These are phyloP conservation scores for Calamus simplicifolius DNA, from an alignment of 176 grass and related monocot genomes.

Conservation along the genomic window DNA sequence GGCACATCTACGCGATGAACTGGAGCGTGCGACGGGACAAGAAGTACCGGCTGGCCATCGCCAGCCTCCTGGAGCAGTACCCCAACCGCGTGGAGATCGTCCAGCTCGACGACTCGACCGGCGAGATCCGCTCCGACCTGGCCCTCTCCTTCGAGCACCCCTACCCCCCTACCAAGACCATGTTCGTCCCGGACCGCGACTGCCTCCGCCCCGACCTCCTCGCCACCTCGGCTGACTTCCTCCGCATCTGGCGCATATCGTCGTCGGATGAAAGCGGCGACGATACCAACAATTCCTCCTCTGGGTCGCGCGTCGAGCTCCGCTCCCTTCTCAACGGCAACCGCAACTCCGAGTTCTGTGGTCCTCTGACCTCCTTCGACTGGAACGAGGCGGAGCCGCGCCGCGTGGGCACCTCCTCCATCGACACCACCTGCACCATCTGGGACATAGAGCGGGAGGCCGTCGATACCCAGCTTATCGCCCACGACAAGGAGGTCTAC, in stretches of 20 bases:
- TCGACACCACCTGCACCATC: conserved; percentile 94
- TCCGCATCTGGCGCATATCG: conserved; percentile 90
- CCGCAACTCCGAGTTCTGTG: conserved; percentile 93
- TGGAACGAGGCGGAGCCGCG: conserved; percentile 97
- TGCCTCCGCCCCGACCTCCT: conserved; percentile 84
- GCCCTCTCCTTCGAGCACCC: conserved; percentile 89
- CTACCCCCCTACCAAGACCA: conserved; percentile 89
- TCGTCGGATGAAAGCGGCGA: conserved; percentile 28
- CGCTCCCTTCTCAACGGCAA: conserved; percentile 77
- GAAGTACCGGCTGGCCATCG: conserved; percentile 95
- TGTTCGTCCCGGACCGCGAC: conserved; percentile 93
- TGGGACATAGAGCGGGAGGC: conserved; percentile 95
- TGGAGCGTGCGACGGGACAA: conserved; percentile 99
- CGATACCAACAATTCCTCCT: conserved; percentile 5
- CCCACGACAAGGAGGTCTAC: conserved; percentile 98
- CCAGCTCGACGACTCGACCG: conserved; percentile 82
- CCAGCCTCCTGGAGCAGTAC: conserved; percentile 76
- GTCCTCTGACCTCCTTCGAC: conserved; percentile 91
- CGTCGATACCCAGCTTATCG: conserved; percentile 95
- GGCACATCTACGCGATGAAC: conserved; percentile 99
- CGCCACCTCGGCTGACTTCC: conserved; percentile 95
- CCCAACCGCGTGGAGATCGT: conserved; percentile 82
- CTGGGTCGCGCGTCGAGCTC: conserved; percentile 34
- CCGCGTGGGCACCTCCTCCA: conserved; percentile 79
- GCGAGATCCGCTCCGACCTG: conserved; percentile 74